Conservation (phyloP, 805 yeast species). For the Candida succiphila region DNA sequence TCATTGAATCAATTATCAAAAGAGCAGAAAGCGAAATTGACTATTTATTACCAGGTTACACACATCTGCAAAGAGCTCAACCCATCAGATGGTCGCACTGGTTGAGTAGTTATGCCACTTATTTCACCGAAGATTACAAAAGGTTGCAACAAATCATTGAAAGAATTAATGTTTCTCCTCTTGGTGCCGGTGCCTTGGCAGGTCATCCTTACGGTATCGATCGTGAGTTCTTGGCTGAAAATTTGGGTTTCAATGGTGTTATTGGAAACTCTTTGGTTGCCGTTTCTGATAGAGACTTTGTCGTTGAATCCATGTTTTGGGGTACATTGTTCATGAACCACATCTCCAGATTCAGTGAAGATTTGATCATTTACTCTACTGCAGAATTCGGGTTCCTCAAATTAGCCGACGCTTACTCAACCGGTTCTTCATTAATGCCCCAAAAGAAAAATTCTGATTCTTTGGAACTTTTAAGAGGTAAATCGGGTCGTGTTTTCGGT, state of each 20-base stretch:
- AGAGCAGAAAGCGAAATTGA: conserved; percentile 85
- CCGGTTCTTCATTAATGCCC: conserved; percentile 98
- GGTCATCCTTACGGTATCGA: conserved; percentile 99
- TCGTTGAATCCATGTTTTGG: conserved; percentile 95
- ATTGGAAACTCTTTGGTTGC: conserved; percentile 97
- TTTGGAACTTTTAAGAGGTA: conserved; percentile 89
- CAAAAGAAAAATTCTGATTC: conserved; percentile 99
- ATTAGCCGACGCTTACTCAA: conserved; percentile 95
- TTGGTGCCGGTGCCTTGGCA: conserved; percentile 97
- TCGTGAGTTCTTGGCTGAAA: conserved; percentile 76
- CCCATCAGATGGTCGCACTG: conserved; percentile 99
- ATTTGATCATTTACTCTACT: conserved; percentile 88
- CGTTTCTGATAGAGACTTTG: conserved; percentile 95
- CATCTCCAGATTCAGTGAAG: conserved; percentile 89
- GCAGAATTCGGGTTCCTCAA: conserved; percentile 95
- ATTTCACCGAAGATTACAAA: conserved; percentile 82
- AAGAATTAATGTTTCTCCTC: conserved; percentile 81
- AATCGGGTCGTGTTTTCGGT: conserved; percentile 96
- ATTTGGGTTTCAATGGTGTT: conserved; percentile 71
- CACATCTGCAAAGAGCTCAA: conserved; percentile 97
- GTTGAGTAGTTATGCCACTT: conserved; percentile 91
- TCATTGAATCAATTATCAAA: conserved; percentile 55
- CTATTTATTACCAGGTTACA: conserved; percentile 96
- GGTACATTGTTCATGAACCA: conserved; percentile 91
- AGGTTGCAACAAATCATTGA: conserved; percentile 71